A percentile compares a stretch with the other conserved stretches of the same genome.
These are phyloP conservation scores for Dothidotthia symphoricarpi DNA, from an alignment of 2,329 filamentous ascomycete genomes.

Conservation along the genomic window DNA sequence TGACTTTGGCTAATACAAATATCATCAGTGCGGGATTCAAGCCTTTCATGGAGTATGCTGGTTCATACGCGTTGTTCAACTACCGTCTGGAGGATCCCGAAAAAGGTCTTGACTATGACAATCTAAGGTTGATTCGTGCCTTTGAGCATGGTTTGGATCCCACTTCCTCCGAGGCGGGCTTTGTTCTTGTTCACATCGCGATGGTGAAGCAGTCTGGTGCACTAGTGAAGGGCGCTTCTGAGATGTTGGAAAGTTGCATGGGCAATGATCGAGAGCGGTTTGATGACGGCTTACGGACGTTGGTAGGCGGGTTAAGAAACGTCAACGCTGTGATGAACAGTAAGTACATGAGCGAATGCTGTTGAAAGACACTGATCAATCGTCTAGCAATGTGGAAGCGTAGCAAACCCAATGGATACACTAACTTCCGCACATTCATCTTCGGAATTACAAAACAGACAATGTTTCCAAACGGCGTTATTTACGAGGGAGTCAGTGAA, in stretches of 20 bases:
- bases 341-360: slow-evolving; percentile 35
- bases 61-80: slow-evolving; percentile 63
- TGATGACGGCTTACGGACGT: slow-evolving; percentile 51
- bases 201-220: slow-evolving; percentile 87
- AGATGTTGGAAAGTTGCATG: slow-evolving; percentile 58
- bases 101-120: slow-evolving; percentile 56
- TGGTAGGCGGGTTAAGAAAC: slow-evolving; percentile 63
- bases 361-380: slow-evolving; percentile 14
- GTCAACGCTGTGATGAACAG: slow-evolving; percentile 80
- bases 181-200: slow-evolving; percentile 92
- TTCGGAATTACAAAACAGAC: slow-evolving; percentile 91
- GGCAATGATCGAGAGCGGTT: slow-evolving; percentile 54
- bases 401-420: slow-evolving; percentile 80
- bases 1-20: not conserved
- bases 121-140: slow-evolving; percentile 80
- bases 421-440: slow-evolving; percentile 87
- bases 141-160: slow-evolving; percentile 89
- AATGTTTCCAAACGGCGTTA: slow-evolving; percentile 90
- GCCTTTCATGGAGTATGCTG: slow-evolving; percentile 85
- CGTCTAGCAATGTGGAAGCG: slow-evolving; percentile 77
- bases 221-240: slow-evolving; percentile 70
- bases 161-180: slow-evolving; percentile 85
- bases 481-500: slow-evolving; percentile 81
- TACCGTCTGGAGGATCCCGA: slow-evolving; percentile 59
- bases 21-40: slow-evolving; percentile 66